A percentile compares a stretch with the other conserved stretches of the same genome.
Conservation (phyloP, 345 rosid species). For the Iberis pinnata region DNA sequence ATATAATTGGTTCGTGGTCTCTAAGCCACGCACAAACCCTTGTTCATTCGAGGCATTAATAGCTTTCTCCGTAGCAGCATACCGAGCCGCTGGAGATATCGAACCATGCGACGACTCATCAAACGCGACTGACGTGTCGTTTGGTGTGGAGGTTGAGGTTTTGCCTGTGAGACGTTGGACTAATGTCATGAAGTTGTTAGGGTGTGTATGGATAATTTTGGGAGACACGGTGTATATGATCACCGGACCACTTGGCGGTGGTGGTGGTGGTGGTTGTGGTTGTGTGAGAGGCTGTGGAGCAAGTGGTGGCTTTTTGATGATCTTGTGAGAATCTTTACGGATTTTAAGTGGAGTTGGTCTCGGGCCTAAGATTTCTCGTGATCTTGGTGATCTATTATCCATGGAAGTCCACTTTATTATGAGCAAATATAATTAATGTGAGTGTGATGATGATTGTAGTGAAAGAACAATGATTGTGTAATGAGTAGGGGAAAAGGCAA, state of each 20-base stretch:
- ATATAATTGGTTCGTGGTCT: conserved; percentile 10
- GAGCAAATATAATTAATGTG: neutral
- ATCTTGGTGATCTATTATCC: conserved; percentile 47
- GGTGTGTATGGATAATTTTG: conserved; percentile 74
- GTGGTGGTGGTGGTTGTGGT: conserved; percentile 29
- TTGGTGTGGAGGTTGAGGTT: conserved; percentile 30
- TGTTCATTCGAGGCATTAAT: conserved; percentile 24
- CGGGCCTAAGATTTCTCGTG: conserved; percentile 68
- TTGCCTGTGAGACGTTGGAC: conserved; percentile 90
- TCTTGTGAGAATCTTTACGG: conserved; percentile 72
- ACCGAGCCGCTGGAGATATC: conserved; percentile 74
- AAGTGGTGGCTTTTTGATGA: conserved; percentile 53
- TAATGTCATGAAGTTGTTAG: conserved; percentile 73
- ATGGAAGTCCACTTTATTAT: conserved; percentile 24
- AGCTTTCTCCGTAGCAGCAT: conserved; percentile 55
- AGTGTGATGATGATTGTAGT: conserved; percentile 15
- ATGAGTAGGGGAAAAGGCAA: conserved; percentile 24
- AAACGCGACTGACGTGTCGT: conserved; percentile 17
- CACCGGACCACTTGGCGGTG: conserved; percentile 49
- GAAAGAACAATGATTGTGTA: conserved; percentile 24
- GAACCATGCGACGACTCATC: no score
- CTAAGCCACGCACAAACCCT: conserved; percentile 34
- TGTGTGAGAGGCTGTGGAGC: conserved; percentile 32
- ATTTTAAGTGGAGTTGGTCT: conserved; percentile 69
- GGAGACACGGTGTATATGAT: conserved; percentile 86